Percentiles rank a stretch among this genome's conserved stretches.
phyloP scores from a whole-genome alignment of 441 rosid genomes.

The Eutrema salsugineum region DNA sequence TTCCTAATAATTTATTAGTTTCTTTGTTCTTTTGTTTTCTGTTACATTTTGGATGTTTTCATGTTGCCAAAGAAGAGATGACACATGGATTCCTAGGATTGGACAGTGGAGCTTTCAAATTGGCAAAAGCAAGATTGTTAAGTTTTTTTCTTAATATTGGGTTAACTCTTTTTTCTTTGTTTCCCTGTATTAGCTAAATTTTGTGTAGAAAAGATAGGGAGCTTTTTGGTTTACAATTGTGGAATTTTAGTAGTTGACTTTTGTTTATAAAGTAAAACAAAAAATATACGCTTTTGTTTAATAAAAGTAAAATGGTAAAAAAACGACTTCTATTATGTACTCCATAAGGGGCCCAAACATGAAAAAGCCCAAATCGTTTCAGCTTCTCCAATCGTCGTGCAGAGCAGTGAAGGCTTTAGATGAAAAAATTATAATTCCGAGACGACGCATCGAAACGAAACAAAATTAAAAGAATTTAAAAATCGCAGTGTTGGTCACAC shows the following conservation, averaged over 20 bases:
- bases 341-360: neutral
- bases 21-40: neutral
- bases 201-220: neutral
- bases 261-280: neutral
- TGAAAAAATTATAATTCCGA: neutral
- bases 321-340: neutral
- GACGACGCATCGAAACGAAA: neutral
- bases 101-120: slow-evolving; percentile 25
- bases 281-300: neutral
- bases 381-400: neutral
- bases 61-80: slow-evolving; percentile 22
- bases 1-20: slow-evolving; percentile 23
- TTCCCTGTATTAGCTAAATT: slow-evolving; percentile 23
- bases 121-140: slow-evolving; percentile 18
- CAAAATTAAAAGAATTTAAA: neutral
- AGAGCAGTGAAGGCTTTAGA: too few species aligned
- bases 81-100: slow-evolving; percentile 25
- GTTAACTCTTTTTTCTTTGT: neutral
- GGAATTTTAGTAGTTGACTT: neutral
- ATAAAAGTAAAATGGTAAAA: neutral
- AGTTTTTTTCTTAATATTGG: slow-evolving; percentile 12
- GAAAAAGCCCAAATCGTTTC: slow-evolving; percentile 9
- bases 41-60: slow-evolving; percentile 20
- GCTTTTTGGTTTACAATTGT: neutral
- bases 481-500: neutral